Evolutionary conservation across 768 basidiomycete genomes (phyloP).

Genomic region (Gautieria morchelliformis): DNA sequence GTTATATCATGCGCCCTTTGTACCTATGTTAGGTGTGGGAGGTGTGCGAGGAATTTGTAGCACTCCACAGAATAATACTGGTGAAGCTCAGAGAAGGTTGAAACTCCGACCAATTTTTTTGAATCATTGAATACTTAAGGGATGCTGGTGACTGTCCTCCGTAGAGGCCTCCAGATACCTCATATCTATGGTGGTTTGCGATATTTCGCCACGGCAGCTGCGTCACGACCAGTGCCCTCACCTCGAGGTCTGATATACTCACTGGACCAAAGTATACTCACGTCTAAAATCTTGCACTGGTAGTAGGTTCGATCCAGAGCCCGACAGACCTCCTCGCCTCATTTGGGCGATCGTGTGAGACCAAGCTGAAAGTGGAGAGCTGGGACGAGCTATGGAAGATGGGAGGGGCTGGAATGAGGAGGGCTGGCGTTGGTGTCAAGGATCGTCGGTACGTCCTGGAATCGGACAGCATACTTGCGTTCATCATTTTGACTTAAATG

Average conservation of each 20-base stretch:
- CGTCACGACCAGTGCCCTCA: slow-evolving; percentile 26
- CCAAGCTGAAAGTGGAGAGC: slow-evolving; percentile 49
- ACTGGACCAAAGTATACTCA: background rate
- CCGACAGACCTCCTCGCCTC: slow-evolving; percentile 60
- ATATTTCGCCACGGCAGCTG: slow-evolving; percentile 11
- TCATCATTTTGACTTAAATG: background rate
- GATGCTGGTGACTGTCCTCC: background rate
- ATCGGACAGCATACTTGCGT: background rate
- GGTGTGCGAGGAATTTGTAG: no score
- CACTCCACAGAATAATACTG: no score
- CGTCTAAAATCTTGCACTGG: slow-evolving; percentile 7
- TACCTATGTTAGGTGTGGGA: no score
- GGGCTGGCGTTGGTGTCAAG: slow-evolving; percentile 53
- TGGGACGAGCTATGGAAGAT: slow-evolving; percentile 71
- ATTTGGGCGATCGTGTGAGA: slow-evolving; percentile 61
- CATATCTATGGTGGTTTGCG: background rate
- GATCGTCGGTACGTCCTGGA: slow-evolving; percentile 54
- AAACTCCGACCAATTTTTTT: background rate
- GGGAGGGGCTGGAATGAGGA: slow-evolving; percentile 47
- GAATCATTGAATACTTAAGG: no score
- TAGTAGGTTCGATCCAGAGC: slow-evolving; percentile 40
- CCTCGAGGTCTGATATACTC: slow-evolving; percentile 22
- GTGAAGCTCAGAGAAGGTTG: background rate
- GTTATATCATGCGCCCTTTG: no score
- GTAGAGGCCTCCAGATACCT: background rate